Percentiles rank a stretch among this genome's conserved stretches.
These are phyloP conservation scores for Aspergillus niger DNA, from an alignment of 2,329 filamentous ascomycete genomes.

Conservation along the genomic window DNA sequence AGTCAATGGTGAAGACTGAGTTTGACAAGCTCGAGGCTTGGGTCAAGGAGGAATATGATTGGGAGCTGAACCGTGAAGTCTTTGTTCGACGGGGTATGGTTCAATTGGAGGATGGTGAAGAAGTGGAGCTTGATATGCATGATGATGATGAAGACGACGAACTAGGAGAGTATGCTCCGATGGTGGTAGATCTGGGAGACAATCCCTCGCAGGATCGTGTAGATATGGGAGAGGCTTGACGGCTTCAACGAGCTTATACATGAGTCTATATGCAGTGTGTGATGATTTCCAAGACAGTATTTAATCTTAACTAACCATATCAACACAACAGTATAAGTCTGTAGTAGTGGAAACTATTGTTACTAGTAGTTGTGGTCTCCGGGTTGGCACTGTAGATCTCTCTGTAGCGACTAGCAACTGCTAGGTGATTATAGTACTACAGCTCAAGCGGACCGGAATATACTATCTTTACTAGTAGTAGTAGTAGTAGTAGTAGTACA, in stretches of 20 bases:
- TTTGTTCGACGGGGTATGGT: conserved; percentile 60
- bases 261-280: background rate
- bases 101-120: conserved; percentile 64
- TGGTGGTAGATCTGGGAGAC: conserved; percentile 55
- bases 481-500: too few relatives aligned
- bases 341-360: too few relatives aligned
- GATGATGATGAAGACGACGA: conserved; percentile 67
- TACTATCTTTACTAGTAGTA: too few relatives aligned
- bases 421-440: too few relatives aligned
- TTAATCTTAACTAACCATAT: too few relatives aligned
- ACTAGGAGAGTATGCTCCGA: conserved; percentile 64
- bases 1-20: conserved; percentile 51
- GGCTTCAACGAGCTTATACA: too few relatives aligned
- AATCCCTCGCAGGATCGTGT: conserved; percentile 5
- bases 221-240: background rate
- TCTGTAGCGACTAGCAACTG: too few relatives aligned
- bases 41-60: conserved; percentile 57
- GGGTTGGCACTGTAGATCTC: too few relatives aligned
- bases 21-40: conserved; percentile 58
- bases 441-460: too few relatives aligned
- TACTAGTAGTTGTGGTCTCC: too few relatives aligned
- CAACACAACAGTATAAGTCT: too few relatives aligned
- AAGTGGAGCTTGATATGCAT: conserved; percentile 60
- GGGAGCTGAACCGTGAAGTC: conserved; percentile 56
- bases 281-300: background rate